These are phyloP conservation scores for Debaryomyces singareniensis DNA, from an alignment of 1,139 yeast genomes.

Conservation along the genomic window DNA sequence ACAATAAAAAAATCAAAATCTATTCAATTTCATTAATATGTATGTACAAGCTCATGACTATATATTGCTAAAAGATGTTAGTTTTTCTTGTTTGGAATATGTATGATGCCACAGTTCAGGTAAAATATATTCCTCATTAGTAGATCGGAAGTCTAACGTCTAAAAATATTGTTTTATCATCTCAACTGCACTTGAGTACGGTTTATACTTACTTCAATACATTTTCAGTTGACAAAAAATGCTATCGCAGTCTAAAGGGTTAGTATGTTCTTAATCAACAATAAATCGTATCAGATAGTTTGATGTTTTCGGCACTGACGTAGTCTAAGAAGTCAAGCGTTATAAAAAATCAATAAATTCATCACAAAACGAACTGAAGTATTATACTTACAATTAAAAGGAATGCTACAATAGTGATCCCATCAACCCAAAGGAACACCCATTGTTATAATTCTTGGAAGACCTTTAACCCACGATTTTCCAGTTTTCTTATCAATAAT, in stretches of 20 bases:
- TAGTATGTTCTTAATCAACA: no score
- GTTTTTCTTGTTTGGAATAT: no score
- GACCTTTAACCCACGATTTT: slow-evolving; percentile 78
- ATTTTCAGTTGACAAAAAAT: not conserved
- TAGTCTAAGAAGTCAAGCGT: slow-evolving; percentile 7
- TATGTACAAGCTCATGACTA: no score
- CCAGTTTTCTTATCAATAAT: slow-evolving; percentile 59
- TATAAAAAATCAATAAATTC: slow-evolving; percentile 2
- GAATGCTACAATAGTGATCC: no score
- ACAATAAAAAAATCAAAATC: no score
- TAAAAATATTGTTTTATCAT: slow-evolving; percentile 16
- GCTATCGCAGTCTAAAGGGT: no score
- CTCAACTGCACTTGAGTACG: slow-evolving; percentile 3
- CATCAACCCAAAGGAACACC: slow-evolving; percentile 37
- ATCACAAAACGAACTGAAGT: slow-evolving; percentile 1
- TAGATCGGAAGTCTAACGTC: slow-evolving; percentile 26
- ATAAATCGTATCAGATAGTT: not conserved
- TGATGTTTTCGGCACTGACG: slow-evolving; percentile 4
- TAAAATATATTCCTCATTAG: no score
- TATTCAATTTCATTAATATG: no score
- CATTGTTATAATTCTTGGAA: slow-evolving; percentile 63
- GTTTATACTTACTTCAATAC: not conserved
- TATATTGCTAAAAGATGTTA: no score
- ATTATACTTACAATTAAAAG: slow-evolving; percentile 2
- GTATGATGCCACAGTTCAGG: no score